A percentile compares a stretch with the other conserved stretches of the same genome.
Conservation (phyloP, 768 basidiomycete species). For the Lactifluus subvellereus region DNA sequence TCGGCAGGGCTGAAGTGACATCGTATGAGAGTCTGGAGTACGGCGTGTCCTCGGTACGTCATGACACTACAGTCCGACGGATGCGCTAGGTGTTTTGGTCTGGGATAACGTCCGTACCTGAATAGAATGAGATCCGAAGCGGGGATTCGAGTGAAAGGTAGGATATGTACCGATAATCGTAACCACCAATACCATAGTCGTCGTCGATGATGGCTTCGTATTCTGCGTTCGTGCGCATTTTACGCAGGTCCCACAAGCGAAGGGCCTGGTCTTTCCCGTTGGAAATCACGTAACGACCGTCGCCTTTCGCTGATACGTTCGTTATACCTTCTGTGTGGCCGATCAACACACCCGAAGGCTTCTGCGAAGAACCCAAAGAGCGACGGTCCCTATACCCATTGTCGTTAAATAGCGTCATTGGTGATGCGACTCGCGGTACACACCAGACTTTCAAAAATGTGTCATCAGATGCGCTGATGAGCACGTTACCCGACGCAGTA, state of each 20-base stretch:
- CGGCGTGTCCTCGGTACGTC: constrained; percentile 90
- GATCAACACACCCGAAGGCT: constrained; percentile 88
- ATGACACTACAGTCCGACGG: constrained; percentile 91
- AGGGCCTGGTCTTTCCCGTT: constrained; percentile 95
- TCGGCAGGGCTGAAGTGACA: constrained; percentile 94
- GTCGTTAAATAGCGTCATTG: neutral
- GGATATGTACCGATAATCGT: constrained; percentile 73
- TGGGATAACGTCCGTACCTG: constrained; percentile 64
- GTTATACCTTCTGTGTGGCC: constrained; percentile 97
- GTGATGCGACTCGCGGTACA: constrained; percentile 19
- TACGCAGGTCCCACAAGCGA: constrained; percentile 89
- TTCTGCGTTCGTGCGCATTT: constrained; percentile 75
- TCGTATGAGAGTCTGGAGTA: constrained; percentile 86
- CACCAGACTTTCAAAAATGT: constrained; percentile 94
- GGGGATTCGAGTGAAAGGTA: neutral
- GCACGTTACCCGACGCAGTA: constrained; percentile 83
- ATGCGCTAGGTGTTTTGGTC: constrained; percentile 56
- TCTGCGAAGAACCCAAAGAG: constrained; percentile 43
- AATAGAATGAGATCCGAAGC: neutral
- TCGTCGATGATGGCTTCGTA: constrained; percentile 48
- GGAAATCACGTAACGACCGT: constrained; percentile 90
- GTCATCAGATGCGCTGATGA: constrained; percentile 95
- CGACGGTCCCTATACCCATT: constrained; percentile 42
- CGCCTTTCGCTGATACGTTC: constrained; percentile 91
- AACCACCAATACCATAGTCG: constrained; percentile 53